phyloP scores from a whole-genome alignment of 345 rosid genomes.

The Crucihimalaya himalaica region DNA sequence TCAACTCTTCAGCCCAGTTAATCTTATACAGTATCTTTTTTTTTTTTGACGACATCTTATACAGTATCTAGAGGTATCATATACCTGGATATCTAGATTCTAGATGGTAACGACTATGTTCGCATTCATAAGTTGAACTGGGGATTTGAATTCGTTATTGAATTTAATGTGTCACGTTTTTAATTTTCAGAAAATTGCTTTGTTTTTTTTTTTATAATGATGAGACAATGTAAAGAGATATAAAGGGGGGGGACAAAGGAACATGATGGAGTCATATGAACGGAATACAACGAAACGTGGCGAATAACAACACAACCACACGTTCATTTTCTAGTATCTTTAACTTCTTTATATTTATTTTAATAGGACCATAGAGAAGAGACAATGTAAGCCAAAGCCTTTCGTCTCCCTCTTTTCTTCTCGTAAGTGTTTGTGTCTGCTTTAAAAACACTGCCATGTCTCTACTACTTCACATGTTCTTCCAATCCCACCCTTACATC shows the following conservation, averaged over 20 bases:
- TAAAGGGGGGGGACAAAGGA: slow-evolving; percentile 30
- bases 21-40: no score
- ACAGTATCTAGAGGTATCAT: not conserved
- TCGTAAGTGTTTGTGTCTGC: slow-evolving; percentile 37
- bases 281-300: slow-evolving; percentile 39
- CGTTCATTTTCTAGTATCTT: not conserved
- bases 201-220: not conserved
- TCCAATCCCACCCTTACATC: slow-evolving; percentile 33
- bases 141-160: not conserved
- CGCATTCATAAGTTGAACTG: not conserved
- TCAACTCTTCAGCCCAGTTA: not conserved
- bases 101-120: not conserved
- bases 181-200: not conserved
- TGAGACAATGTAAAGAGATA: slow-evolving; percentile 13
- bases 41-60: no score
- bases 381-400: slow-evolving; percentile 20
- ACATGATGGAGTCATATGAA: slow-evolving; percentile 39
- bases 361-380: not conserved
- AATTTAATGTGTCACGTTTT: slow-evolving; percentile 6
- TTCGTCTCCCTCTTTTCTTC: slow-evolving; percentile 41
- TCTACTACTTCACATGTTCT: slow-evolving; percentile 35
- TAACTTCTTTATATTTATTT: not conserved
- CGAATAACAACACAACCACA: slow-evolving; percentile 19
- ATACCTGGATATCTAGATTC: not conserved
- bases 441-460: slow-evolving; percentile 40